A percentile compares a stretch with the other conserved stretches of the same genome.
phyloP scores from a whole-genome alignment of 2,329 filamentous ascomycete species.

The Xylogone sp. region DNA sequence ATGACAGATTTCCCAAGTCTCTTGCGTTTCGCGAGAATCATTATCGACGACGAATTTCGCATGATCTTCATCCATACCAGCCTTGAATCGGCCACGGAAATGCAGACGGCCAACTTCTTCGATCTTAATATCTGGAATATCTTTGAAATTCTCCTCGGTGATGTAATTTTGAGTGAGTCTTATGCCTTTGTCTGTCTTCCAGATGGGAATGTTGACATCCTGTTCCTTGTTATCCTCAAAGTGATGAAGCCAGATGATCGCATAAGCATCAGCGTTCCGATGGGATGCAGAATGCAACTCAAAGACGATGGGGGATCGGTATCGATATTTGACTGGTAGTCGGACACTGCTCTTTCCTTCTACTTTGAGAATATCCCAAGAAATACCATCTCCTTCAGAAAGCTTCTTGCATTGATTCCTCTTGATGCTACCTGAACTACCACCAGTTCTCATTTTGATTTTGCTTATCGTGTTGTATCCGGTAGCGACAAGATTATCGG shows the following conservation, averaged over 20 bases:
- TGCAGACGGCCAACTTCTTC: conserved; percentile 76
- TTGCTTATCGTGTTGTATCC: conserved; percentile 61
- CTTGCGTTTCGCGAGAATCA: conserved; percentile 74
- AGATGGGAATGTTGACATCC: conserved; percentile 84
- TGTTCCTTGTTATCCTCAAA: conserved; percentile 75
- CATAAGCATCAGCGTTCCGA: conserved; percentile 69
- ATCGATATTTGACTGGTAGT: conserved; percentile 85
- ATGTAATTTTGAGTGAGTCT: conserved; percentile 91
- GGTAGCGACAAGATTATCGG: conserved; percentile 62
- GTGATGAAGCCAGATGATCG: conserved; percentile 81
- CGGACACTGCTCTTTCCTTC: conserved; percentile 52
- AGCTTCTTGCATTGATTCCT: conserved; percentile 57
- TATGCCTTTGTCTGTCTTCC: conserved; percentile 71
- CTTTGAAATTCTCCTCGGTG: conserved; percentile 68
- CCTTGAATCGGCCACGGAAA: conserved; percentile 80
- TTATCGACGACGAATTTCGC: conserved; percentile 81
- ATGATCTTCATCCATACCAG: conserved; percentile 85
- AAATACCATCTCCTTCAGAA: conserved; percentile 55
- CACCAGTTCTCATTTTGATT: conserved; percentile 81
- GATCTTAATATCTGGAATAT: conserved; percentile 71
- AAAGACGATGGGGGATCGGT: conserved; percentile 84
- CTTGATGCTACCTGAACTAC: conserved; percentile 69
- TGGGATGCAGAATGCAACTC: conserved; percentile 73
- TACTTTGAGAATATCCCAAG: conserved; percentile 52
- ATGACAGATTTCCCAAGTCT: conserved; percentile 12